Percentiles rank a stretch among this genome's conserved stretches.
phyloP scores from a whole-genome alignment of 1,139 yeast genomes.

The Hansenula sp. region DNA sequence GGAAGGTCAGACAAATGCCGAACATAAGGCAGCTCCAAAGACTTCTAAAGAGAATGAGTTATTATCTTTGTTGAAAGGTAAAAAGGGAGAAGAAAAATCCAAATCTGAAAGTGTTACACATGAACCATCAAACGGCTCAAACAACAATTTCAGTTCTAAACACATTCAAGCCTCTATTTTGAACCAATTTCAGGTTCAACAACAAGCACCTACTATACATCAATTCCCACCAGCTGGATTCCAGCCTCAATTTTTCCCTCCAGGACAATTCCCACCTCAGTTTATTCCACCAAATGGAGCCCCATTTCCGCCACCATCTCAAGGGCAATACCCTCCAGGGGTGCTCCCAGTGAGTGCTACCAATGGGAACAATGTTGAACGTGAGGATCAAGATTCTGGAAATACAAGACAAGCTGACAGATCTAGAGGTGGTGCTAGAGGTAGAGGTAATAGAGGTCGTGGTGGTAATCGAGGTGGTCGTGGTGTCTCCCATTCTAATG shows the following conservation, averaged over 20 bases:
- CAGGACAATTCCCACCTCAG: slow-evolving; percentile 16
- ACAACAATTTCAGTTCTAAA: slow-evolving; percentile 24
- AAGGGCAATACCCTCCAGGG: slow-evolving; percentile 13
- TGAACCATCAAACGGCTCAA: slow-evolving; percentile 18
- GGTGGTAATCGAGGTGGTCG: slow-evolving; percentile 10
- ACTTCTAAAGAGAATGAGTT: slow-evolving; percentile 31
- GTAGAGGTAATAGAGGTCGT: slow-evolving; percentile 30
- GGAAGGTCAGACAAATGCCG: slow-evolving; percentile 5
- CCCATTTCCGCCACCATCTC: slow-evolving; percentile 1
- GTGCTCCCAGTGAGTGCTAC: slow-evolving; percentile 17
- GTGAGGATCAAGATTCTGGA: too few species aligned
- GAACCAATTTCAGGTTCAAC: slow-evolving; percentile 30
- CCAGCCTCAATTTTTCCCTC: slow-evolving; percentile 11
- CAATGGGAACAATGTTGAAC: slow-evolving; percentile 28
- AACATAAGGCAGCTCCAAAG: slow-evolving; percentile 6
- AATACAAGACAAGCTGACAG: not conserved
- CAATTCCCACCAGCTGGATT: slow-evolving; percentile 12
- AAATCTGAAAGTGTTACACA: slow-evolving; percentile 14
- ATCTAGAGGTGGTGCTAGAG: slow-evolving; percentile 20
- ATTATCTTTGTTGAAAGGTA: slow-evolving; percentile 35
- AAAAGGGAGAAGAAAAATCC: slow-evolving; percentile 14
- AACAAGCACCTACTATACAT: slow-evolving; percentile 17
- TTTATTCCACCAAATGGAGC: slow-evolving; percentile 9
- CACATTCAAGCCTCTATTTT: slow-evolving; percentile 37
- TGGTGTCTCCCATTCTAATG: slow-evolving; percentile 4